Evolutionary conservation across 1,284 basidiomycete species (phyloP), one percentile per base, ranked within the genome.

Genomic region (Malassezia psittaci): DNA sequence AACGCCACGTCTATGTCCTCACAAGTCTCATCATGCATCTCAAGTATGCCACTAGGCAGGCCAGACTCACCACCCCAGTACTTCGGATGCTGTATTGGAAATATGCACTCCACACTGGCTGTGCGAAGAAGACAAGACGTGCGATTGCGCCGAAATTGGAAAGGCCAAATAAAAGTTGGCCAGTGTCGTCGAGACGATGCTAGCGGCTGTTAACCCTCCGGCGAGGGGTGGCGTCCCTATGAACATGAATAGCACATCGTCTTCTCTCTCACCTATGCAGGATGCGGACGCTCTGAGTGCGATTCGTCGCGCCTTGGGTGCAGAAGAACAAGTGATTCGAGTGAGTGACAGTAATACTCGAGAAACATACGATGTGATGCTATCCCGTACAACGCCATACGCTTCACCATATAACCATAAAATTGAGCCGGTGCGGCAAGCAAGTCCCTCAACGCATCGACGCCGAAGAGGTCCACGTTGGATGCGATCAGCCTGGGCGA

Each of bases 321-420:
- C 61, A 39, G 66, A 68, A 29, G 63, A 68, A 57, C 66, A 68
- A 52, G 61, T 65, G 48, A 68, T 68, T 32, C 64, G 66, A 33
- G 66, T 68, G 46, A 68, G 64, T 40, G 66, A 68, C 52, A 56
- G 56, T 48, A 63, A 62, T 1, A 62, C 66, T 39, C 52, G 57
- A 39, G 67, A 71, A 52, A 65, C 64, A 24, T 71, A 69, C 54
- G 67, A 69, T 38, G 62, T 71, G 40, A 68, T 64, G 49, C 64
- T 71, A 48, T 69, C 67, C 29, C 52, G 66, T 38, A 68, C 62
- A 3, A 58, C 62, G 19, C 68, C 68, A 2, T 71, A 69, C 44
- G 68, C 67, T 5, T 71, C 68, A 37, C 68, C 68, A 39, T 54
- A 60, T 44, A 54, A 65, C 12, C 19, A 18, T 0, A 39, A 33